phyloP scores from a whole-genome alignment of 352 stramenopile species.

The Phytophthora pistaciae region DNA sequence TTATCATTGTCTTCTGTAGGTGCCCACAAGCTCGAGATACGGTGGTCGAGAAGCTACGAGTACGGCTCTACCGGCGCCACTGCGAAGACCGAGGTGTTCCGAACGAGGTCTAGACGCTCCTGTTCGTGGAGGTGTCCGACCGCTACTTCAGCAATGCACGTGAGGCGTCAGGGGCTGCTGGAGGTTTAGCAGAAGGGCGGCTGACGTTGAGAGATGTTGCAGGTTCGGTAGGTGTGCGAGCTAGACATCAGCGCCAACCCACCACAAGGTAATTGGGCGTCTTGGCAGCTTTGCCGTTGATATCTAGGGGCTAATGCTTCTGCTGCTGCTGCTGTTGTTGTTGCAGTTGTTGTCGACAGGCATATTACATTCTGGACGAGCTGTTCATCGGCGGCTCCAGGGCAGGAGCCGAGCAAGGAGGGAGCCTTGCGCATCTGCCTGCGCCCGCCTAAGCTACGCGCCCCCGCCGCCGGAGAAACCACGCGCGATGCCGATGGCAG shows the following conservation, averaged over 20 bases:
- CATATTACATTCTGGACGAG: constrained; percentile 99
- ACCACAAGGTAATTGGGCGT: constrained; percentile 90
- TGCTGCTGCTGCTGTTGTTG: no score
- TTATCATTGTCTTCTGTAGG: no score
- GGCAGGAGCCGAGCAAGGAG: constrained; percentile 96
- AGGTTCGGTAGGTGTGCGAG: constrained; percentile 70
- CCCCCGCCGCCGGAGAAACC: no score
- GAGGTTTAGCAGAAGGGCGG: background rate
- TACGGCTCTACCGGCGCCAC: no score
- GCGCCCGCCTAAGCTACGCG: constrained; percentile 41
- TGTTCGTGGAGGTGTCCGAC: constrained; percentile 97
- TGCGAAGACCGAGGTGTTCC: no score
- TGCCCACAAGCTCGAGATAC: no score
- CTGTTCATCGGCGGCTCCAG: no score
- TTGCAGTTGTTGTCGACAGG: constrained; percentile 40
- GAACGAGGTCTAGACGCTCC: no score
- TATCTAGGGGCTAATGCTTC: background rate
- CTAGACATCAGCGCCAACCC: no score
- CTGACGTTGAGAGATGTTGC: background rate
- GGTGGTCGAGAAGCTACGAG: no score
- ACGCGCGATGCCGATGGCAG: no score
- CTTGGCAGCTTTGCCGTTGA: background rate
- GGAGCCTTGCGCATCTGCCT: constrained; percentile 90
- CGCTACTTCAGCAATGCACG: constrained; percentile 96
- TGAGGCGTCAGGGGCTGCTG: background rate